Percentiles rank a stretch among this genome's conserved stretches.
phyloP scores from a whole-genome alignment of 1,139 yeast species.

The Pichia sp. region DNA sequence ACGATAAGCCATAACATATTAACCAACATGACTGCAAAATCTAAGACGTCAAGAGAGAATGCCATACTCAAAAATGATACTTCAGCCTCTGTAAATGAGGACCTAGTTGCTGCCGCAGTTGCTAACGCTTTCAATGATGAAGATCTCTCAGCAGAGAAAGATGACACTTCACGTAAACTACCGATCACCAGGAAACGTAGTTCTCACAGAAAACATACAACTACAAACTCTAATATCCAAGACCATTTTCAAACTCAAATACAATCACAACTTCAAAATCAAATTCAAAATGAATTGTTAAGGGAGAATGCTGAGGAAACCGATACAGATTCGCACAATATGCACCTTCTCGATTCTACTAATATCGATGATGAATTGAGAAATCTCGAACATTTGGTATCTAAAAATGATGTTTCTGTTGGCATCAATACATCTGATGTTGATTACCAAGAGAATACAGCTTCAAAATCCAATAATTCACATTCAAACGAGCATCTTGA shows the following conservation, averaged over 20 bases:
- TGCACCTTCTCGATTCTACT: conserved; percentile 10
- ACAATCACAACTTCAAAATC: conserved; percentile 11
- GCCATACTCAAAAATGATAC: background rate
- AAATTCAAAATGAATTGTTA: conserved; percentile 7
- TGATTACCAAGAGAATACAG: no score
- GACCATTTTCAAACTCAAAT: conserved; percentile 11
- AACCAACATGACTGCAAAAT: background rate
- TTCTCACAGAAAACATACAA: background rate
- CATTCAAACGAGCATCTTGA: background rate
- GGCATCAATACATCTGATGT: conserved; percentile 8
- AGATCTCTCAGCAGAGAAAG: no score
- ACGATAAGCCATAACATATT: background rate
- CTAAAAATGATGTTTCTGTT: conserved; percentile 5
- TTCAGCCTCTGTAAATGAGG: background rate
- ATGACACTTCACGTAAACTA: no score
- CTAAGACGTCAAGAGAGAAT: background rate
- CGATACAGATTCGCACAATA: background rate
- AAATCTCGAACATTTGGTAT: conserved; percentile 12
- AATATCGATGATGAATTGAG: conserved; percentile 16
- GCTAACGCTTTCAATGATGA: no score
- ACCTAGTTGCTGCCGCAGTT: background rate
- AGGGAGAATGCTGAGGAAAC: background rate
- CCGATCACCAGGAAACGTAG: background rate
- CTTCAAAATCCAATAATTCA: no score
- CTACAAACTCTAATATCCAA: background rate